phyloP scores from a whole-genome alignment of 129 eudicot genomes.

The Chrysanthemum makinoi region DNA sequence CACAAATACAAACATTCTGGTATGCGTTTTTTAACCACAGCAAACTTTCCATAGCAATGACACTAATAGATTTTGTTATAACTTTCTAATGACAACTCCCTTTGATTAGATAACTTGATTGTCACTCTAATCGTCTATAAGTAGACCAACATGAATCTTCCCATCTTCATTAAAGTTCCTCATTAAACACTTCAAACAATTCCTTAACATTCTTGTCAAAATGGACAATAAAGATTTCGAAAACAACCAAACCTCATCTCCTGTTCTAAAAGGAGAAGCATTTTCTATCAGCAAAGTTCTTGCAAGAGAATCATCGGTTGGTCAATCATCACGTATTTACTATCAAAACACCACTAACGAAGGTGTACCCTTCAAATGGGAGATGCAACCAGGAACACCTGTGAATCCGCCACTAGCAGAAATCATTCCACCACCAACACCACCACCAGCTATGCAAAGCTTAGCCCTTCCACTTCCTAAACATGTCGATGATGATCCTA shows the following conservation, averaged over 20 bases:
- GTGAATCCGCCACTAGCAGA: conserved; percentile 42
- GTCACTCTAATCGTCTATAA: conserved; percentile 29
- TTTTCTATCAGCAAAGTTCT: conserved; percentile 43
- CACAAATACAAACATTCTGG: no score
- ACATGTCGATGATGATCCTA: conserved; percentile 20
- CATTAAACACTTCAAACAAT: conserved; percentile 14
- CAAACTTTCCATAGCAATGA: no score
- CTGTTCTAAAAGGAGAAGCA: conserved; percentile 39
- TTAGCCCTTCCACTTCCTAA: conserved; percentile 50
- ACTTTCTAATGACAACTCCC: not conserved
- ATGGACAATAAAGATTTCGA: conserved; percentile 32
- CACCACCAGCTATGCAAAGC: conserved; percentile 62
- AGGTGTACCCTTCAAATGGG: conserved; percentile 88
- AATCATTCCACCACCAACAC: conserved; percentile 58
- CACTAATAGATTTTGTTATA: not conserved
- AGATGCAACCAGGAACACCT: conserved; percentile 77
- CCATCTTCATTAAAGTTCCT: conserved; percentile 25
- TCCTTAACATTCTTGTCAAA: conserved; percentile 13
- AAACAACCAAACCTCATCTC: conserved; percentile 24
- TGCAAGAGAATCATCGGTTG: conserved; percentile 50
- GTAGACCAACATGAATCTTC: conserved; percentile 25
- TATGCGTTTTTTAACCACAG: no score
- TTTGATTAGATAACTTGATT: conserved; percentile 17
- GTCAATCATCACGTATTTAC: conserved; percentile 65
- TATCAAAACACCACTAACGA: conserved; percentile 47